Conservation (phyloP, 306 rosid species). For the Cyclanthera cordifolia region DNA sequence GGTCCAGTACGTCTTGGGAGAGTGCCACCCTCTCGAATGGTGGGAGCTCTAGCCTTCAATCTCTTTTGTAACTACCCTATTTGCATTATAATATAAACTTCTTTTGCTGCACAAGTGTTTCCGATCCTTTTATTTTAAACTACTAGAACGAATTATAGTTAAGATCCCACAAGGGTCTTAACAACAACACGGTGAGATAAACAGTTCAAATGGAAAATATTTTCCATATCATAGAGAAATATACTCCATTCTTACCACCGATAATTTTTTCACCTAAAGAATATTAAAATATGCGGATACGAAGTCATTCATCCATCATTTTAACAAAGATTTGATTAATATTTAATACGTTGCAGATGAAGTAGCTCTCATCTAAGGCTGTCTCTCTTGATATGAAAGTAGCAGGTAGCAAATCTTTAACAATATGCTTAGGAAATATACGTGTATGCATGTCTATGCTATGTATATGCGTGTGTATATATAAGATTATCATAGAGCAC, state of each 20-base stretch:
- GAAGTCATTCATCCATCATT: background rate
- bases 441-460: background rate
- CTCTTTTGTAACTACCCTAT: too few relatives aligned
- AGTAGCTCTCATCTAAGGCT: background rate
- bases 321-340: background rate
- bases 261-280: background rate
- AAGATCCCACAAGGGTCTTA: too few relatives aligned
- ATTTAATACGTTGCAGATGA: background rate
- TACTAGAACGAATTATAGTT: too few relatives aligned
- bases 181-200: background rate
- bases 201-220: background rate
- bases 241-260: background rate
- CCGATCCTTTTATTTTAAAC: too few relatives aligned
- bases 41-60: too few relatives aligned
- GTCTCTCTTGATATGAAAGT: background rate
- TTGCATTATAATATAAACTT: too few relatives aligned
- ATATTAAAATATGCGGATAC: background rate
- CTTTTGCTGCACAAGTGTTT: too few relatives aligned
- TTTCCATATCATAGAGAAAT: background rate
- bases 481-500: conserved; percentile 4
- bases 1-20: too few relatives aligned
- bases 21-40: too few relatives aligned
- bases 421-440: background rate
- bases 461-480: background rate
- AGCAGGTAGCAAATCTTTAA: background rate